A percentile compares a stretch with the other conserved stretches of the same genome.
These are phyloP conservation scores for Teratosphaeria gauchensis DNA, from an alignment of 2,329 filamentous ascomycete species.

Conservation along the genomic window DNA sequence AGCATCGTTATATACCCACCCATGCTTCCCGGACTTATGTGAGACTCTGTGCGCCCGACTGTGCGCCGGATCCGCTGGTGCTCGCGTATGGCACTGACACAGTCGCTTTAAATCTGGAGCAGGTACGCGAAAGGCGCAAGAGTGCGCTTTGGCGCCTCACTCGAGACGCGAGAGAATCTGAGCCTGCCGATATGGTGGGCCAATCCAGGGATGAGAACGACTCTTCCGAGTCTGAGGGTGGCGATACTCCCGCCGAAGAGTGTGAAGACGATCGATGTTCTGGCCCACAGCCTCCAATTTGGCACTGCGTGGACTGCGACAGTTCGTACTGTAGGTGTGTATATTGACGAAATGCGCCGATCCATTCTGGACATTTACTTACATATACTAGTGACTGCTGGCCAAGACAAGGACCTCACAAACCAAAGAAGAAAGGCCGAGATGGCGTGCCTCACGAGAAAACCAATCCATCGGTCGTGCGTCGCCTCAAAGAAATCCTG, in stretches of 20 bases:
- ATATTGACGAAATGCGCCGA: background rate
- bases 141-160: background rate
- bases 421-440: slow-evolving; percentile 24
- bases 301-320: slow-evolving; percentile 26
- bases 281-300: slow-evolving; percentile 17
- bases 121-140: background rate
- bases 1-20: background rate
- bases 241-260: slow-evolving; percentile 15
- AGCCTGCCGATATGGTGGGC: background rate
- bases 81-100: background rate
- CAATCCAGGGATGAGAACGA: slow-evolving; percentile 1
- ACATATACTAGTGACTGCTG: slow-evolving; percentile 19
- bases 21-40: background rate
- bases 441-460: slow-evolving; percentile 30
- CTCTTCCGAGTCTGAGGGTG: background rate
- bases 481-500: slow-evolving; percentile 19
- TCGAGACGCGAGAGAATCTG: background rate
- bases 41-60: background rate
- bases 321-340: slow-evolving; percentile 25
- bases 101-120: background rate
- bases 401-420: slow-evolving; percentile 24
- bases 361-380: background rate
- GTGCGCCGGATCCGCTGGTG: background rate
- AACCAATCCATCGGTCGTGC: slow-evolving; percentile 22
- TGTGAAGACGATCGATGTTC: slow-evolving; percentile 25